Base-by-base conservation (phyloP, 2,329 filamentous ascomycete genomes). In the Botryotinia convoluta region DNA sequence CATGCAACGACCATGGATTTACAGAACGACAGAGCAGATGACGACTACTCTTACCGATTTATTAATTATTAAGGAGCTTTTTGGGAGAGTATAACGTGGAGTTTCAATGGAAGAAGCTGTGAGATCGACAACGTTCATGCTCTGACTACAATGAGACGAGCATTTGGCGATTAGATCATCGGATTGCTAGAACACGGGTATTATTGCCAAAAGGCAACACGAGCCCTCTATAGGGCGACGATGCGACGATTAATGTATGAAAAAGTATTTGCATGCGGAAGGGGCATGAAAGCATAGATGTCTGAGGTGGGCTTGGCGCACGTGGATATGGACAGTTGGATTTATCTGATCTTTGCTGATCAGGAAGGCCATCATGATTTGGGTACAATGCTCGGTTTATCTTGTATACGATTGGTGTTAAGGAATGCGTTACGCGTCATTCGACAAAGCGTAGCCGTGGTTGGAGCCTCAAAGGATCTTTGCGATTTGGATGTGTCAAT, bases 181-280 rank as follows among this genome's bases (percentile, higher is more conserved):
- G n/a, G 45, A 54, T 67, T 67, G 37, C 14, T n/a, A 59, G 61
- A 35, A 29, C 8, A 44, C 4, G 45, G 45, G 6, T 59, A 37
- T 35, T n/a, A 14, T 72, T 57, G 22, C 48, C 22, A 16, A 29
- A 37, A 44, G 9, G 29, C 32, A 29, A 32, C 26, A n/a, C 1
- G 16, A 22, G 4, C 32, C n/a, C 26, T 42, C 9, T 20, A 39
- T 37, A 35, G 42, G 37, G 9, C 61, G 10, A 20, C 22, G 61
- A 67, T 37, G 70, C 61, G 37, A 72, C 37, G 39, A 12, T 65
- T 26, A 20, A 29, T 45, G 70, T 67, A 29, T 72, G 29, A 62
- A 9, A 37, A 65, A 35, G 14, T 29, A 29, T 57, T 29, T 39
- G 37, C 51, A 22, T 29, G 35, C 64, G 8, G 10, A 54, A 29